Percentiles rank a stretch among this genome's conserved stretches.
Conservation (phyloP, 768 basidiomycete genomes). For the Dictyophora rubrovolvata region DNA sequence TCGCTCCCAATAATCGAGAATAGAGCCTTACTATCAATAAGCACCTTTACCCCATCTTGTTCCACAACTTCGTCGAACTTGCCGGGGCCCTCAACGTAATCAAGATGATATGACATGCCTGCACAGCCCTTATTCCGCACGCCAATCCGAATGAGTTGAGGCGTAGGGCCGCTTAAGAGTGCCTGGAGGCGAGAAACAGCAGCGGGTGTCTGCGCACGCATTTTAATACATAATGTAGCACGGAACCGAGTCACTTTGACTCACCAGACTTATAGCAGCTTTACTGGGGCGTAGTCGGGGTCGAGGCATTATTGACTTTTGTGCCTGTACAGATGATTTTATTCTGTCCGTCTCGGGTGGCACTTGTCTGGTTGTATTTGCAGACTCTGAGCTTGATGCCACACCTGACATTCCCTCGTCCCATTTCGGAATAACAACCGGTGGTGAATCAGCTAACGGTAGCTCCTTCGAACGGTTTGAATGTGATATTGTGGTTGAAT, state of each 20-base stretch:
- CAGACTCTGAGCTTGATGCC: slow-evolving; percentile 21
- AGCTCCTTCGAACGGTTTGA: slow-evolving; percentile 4
- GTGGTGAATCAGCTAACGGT: slow-evolving; percentile 35
- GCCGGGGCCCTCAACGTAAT: slow-evolving; percentile 83
- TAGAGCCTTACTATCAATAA: slow-evolving; percentile 93
- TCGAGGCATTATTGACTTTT: slow-evolving; percentile 52
- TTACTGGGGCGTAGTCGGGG: slow-evolving; percentile 62
- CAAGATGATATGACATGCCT: slow-evolving; percentile 73
- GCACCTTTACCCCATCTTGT: slow-evolving; percentile 87
- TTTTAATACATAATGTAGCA: not conserved
- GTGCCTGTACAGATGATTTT: slow-evolving; percentile 56
- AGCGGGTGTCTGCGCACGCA: slow-evolving; percentile 51
- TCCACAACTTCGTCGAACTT: slow-evolving; percentile 95
- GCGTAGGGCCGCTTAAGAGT: slow-evolving; percentile 75
- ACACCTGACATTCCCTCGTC: slow-evolving; percentile 19
- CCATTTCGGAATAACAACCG: slow-evolving; percentile 35
- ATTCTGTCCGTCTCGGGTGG: no score
- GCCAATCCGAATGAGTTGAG: slow-evolving; percentile 88
- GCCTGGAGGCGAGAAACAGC: slow-evolving; percentile 64
- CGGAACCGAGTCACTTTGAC: slow-evolving; percentile 14
- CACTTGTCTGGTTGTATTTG: slow-evolving; percentile 43
- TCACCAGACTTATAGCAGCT: slow-evolving; percentile 67
- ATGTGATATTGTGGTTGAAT: not conserved
- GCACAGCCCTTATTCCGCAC: slow-evolving; percentile 98
- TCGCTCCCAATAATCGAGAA: slow-evolving; percentile 98